Percentiles rank a stretch among this genome's conserved stretches.
phyloP scores from a whole-genome alignment of 129 eudicot genomes.

The Mikania micrantha region DNA sequence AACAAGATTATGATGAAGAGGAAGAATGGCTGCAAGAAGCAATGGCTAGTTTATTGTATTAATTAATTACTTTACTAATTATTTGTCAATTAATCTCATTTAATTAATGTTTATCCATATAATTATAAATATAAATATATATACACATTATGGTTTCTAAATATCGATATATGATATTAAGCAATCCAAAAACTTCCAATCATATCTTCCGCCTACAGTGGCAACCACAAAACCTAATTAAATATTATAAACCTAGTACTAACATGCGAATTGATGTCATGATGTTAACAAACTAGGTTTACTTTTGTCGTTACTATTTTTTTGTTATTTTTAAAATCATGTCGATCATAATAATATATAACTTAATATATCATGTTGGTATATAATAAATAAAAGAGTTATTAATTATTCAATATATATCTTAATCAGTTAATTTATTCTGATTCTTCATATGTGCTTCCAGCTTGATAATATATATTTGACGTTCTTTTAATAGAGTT shows the following conservation, averaged over 20 bases:
- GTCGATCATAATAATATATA: too few species aligned
- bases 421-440: too few species aligned
- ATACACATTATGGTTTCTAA: too few species aligned
- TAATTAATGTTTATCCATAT: background rate
- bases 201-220: background rate
- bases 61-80: background rate
- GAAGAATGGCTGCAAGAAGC: slow-evolving; percentile 82
- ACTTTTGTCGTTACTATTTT: background rate
- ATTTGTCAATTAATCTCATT: background rate
- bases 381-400: background rate
- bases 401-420: too few species aligned
- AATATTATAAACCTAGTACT: background rate
- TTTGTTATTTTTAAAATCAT: background rate
- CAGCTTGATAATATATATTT: too few species aligned
- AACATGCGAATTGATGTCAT: background rate
- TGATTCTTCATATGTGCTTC: too few species aligned
- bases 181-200: background rate
- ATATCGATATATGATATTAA: too few species aligned
- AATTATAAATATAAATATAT: too few species aligned
- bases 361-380: background rate
- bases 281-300: background rate
- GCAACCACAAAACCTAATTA: background rate
- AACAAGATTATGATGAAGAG: slow-evolving; percentile 48
- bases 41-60: slow-evolving; percentile 55
- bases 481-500: too few species aligned